Evolutionary conservation across 1,284 basidiomycete genomes (phyloP), one percentile per base, ranked within the genome.

Genomic region (Pseudomicrostroma phylloplanum): DNA sequence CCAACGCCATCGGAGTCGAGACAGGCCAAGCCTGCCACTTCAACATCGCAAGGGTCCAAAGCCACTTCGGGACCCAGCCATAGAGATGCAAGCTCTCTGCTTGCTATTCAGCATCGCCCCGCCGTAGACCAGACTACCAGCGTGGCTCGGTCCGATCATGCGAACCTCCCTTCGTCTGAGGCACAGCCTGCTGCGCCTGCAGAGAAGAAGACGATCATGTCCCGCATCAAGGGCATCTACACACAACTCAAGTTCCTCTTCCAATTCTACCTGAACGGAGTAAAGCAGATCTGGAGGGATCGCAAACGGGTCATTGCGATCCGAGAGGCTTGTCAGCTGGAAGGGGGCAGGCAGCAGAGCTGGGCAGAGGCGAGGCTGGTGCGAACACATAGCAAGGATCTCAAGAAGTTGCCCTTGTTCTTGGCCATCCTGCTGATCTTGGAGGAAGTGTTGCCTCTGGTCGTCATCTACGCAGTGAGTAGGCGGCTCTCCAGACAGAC

Each of bases 381-480:
- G 61, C 55, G 61, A 21, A 68, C 63, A 26, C 76, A 78, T 56
- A 43, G 66, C 4, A 54, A 70, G 0, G 77, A 78, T 64, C 69
- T 79, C 57, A 62, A 51, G 68, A 91, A 90, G 81, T 83, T 92
- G 51, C 82, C 91, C 1, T 89, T 91, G 0, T 92, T 92, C 81
- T 74, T 90, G 12, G 74, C 89, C 67, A 87, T 91, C 62, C 83
- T 90, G 48, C 77, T 90, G 36, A 80, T 91, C 21, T 80, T 90
- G 2, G 90, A 92, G 78, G 90, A 92, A 79, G 80, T 89, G 53
- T 85, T 92, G 63, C 90, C 90, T 11, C 83, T 92, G 63, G 85
- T 91, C 64, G 90, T 90, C 36, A 85, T 92, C 67, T 92, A 90
- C 76, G 87, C 86, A n/a, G 56, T 57, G 56, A 36, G 56, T 57